A percentile compares a stretch with the other conserved stretches of the same genome.
phyloP scores from a whole-genome alignment of 2,329 filamentous ascomycete genomes.

The Alternaria postmessia region DNA sequence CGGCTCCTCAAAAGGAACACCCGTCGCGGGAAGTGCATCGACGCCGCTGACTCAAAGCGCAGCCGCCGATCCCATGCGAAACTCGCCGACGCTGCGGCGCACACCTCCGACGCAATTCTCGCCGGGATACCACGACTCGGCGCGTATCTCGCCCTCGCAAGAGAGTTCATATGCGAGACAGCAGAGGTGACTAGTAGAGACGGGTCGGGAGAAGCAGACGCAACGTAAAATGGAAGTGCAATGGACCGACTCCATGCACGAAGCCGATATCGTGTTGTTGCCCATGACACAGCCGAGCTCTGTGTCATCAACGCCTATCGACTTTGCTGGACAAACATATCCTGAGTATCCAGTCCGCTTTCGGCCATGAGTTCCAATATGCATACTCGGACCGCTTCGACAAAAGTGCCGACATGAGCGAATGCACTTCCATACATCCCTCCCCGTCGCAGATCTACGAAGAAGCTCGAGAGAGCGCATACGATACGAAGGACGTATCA shows the following conservation, averaged over 20 bases:
- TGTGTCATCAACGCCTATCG: constrained; percentile 34
- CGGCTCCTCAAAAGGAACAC: constrained; percentile 39
- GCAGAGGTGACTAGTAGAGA: constrained; percentile 44
- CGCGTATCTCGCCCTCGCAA: constrained; percentile 38
- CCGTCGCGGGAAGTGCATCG: constrained; percentile 29
- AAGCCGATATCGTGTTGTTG: constrained; percentile 45
- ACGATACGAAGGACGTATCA: background rate
- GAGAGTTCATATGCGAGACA: constrained; percentile 36
- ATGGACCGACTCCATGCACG: constrained; percentile 44
- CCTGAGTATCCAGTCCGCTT: constrained; percentile 4
- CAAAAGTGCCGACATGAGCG: no score
- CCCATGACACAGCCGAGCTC: constrained; percentile 39
- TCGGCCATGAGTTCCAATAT: background rate
- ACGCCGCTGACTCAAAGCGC: constrained; percentile 41
- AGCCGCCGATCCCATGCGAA: constrained; percentile 39
- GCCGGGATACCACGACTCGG: constrained; percentile 18
- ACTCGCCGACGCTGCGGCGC: constrained; percentile 40
- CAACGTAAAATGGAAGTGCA: constrained; percentile 48
- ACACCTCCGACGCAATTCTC: constrained; percentile 42
- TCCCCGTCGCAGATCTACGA: constrained; percentile 8
- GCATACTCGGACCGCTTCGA: no score
- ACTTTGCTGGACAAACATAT: constrained; percentile 9
- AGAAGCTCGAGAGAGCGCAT: background rate
- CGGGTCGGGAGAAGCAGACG: constrained; percentile 37
- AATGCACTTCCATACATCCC: background rate